A percentile compares a stretch with the other conserved stretches of the same genome.
These are phyloP conservation scores for Talaromyces albobiverticillius DNA, from an alignment of 2,329 filamentous ascomycete species.

Conservation along the genomic window DNA sequence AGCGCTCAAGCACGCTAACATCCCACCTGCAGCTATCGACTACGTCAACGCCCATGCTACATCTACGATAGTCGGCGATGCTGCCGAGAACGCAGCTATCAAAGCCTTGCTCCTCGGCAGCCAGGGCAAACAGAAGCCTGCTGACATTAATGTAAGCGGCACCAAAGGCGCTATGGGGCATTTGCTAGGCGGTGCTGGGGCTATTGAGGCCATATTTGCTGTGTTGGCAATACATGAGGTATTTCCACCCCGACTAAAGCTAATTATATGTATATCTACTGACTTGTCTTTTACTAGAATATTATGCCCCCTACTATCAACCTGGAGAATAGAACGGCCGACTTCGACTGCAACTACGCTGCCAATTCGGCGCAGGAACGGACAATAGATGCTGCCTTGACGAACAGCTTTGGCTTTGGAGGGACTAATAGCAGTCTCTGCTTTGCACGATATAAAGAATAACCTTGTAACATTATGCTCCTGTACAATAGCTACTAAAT, in stretches of 20 bases:
- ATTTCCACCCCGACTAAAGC: conserved; percentile 7
- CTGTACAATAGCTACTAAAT: conserved; percentile 11
- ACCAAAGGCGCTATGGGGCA: conserved; percentile 94
- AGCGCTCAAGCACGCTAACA: conserved; percentile 68
- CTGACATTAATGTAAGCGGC: conserved; percentile 78
- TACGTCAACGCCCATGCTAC: conserved; percentile 98
- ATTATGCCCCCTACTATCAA: conserved; percentile 84
- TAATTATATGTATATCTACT: not conserved
- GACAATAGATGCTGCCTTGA: conserved; percentile 70
- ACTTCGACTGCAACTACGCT: conserved; percentile 82
- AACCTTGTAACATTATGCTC: conserved; percentile 3
- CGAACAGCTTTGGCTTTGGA: conserved; percentile 97
- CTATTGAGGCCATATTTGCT: conserved; percentile 83
- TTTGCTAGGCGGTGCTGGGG: conserved; percentile 84
- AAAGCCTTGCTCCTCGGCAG: conserved; percentile 69
- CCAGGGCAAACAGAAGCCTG: conserved; percentile 48
- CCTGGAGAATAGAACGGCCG: conserved; percentile 62
- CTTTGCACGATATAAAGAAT: conserved; percentile 48
- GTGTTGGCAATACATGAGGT: conserved; percentile 77
- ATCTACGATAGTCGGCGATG: conserved; percentile 79
- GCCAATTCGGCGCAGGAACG: conserved; percentile 68
- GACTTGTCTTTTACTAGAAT: conserved; percentile 59
- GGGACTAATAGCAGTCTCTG: conserved; percentile 91
- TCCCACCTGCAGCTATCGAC: conserved; percentile 70
- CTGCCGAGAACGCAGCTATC: conserved; percentile 83